These are phyloP conservation scores for Mycena pura DNA, from an alignment of 768 basidiomycete genomes.

Conservation along the genomic window DNA sequence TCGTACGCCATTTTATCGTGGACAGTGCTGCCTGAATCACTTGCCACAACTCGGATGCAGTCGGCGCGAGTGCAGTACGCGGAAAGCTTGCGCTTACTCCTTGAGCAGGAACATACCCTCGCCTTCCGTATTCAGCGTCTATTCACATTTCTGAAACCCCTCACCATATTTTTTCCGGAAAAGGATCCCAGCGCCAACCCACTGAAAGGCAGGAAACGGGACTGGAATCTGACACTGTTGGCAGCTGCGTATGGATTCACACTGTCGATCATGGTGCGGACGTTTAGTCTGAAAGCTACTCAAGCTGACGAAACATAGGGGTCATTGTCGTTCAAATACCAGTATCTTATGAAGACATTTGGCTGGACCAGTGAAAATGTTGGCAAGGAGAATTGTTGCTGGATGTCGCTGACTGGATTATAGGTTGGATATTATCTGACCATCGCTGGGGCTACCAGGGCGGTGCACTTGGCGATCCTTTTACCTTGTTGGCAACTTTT, in stretches of 20 bases:
- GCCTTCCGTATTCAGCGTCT: constrained; percentile 47
- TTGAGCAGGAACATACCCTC: constrained; percentile 20
- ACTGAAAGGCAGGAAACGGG: constrained; percentile 41
- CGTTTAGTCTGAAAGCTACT: neutral
- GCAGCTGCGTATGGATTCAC: constrained; percentile 47
- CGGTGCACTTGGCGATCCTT: constrained; percentile 47
- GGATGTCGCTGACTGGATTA: constrained; percentile 10
- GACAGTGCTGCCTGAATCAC: constrained; percentile 66
- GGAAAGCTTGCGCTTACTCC: constrained; percentile 21
- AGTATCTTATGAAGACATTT: constrained; percentile 51
- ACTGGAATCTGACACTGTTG: constrained; percentile 58
- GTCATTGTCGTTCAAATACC: constrained; percentile 48
- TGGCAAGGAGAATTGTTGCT: constrained; percentile 13
- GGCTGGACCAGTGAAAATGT: constrained; percentile 56
- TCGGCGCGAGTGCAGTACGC: constrained; percentile 30
- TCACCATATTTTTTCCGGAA: constrained; percentile 55
- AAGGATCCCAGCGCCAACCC: constrained; percentile 29
- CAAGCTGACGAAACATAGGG: constrained; percentile 39
- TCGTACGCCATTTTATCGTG: constrained; percentile 46
- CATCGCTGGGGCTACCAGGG: constrained; percentile 44
- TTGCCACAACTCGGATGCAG: constrained; percentile 51
- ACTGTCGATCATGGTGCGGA: constrained; percentile 42
- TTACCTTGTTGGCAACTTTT: constrained; percentile 54
- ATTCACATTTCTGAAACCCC: constrained; percentile 61
- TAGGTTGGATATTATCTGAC: constrained; percentile 60